A percentile compares a stretch with the other conserved stretches of the same genome.
phyloP scores from a whole-genome alignment of 78 protist genomes.

The Ministeria vibrans region DNA sequence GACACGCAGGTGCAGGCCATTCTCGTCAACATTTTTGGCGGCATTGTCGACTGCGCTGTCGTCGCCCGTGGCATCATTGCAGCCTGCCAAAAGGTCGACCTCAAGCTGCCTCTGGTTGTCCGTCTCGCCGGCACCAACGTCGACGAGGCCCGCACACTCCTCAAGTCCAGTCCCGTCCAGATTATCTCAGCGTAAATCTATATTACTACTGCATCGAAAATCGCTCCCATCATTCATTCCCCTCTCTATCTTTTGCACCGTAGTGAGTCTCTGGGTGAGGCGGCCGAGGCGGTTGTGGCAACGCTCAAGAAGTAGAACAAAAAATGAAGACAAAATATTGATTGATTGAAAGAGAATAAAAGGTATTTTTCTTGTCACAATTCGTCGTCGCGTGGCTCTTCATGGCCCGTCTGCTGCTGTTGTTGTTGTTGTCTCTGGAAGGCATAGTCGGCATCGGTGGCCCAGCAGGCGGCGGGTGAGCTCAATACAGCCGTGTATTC shows the following conservation, averaged over 20 bases:
- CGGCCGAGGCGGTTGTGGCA: neutral
- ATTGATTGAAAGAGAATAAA: too few species aligned
- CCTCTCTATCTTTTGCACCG: too few species aligned
- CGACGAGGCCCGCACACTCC: neutral
- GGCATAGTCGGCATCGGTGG: too few species aligned
- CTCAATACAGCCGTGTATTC: too few species aligned
- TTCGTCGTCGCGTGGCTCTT: too few species aligned
- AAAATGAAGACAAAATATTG: too few species aligned
- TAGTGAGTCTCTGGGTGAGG: neutral
- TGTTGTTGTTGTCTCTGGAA: too few species aligned
- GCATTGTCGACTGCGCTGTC: conserved; percentile 84
- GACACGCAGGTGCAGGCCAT: conserved; percentile 69
- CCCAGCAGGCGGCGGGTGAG: too few species aligned
- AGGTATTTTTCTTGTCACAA: too few species aligned
- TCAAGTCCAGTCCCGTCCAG: neutral
- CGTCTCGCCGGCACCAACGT: conserved; percentile 48
- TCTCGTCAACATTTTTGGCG: conserved; percentile 92
- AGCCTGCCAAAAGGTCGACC: conserved; percentile 58
- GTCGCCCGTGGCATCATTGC: conserved; percentile 85
- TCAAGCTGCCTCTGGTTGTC: conserved; percentile 63
- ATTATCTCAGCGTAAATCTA: conserved; percentile 42
- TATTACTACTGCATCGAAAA: too few species aligned
- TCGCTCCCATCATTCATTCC: too few species aligned
- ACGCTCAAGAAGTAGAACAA: neutral
- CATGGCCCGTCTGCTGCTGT: too few species aligned